A percentile compares a stretch with the other conserved stretches of the same genome.
phyloP scores from a whole-genome alignment of 768 basidiomycete genomes.

The Termitomyces sp. region DNA sequence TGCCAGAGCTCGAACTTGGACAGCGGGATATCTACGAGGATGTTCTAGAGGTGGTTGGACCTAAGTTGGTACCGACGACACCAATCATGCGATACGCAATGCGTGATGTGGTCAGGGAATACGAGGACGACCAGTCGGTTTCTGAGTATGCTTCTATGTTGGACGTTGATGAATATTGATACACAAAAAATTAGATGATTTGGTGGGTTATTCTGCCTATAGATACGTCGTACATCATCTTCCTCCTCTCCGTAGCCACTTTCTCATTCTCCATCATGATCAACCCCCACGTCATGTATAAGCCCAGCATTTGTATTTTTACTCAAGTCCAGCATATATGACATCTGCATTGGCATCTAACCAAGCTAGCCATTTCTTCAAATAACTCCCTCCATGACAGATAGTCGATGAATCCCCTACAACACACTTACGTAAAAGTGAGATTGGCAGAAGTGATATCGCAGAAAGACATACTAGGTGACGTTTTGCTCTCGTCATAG shows the following conservation, averaged over 20 bases:
- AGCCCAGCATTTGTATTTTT: constrained; percentile 4
- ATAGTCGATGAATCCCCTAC: constrained; percentile 95
- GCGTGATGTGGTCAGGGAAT: constrained; percentile 79
- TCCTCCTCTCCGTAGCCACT: neutral
- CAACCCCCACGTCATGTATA: neutral
- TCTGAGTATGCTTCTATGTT: constrained; percentile 77
- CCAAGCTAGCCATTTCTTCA: constrained; percentile 91
- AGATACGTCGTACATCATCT: neutral
- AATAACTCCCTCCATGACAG: constrained; percentile 71
- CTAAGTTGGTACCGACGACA: constrained; percentile 69
- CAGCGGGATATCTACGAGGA: constrained; percentile 42
- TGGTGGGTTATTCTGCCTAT: neutral
- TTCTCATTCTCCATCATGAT: neutral
- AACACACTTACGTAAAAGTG: constrained; percentile 53
- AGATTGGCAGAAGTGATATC: neutral
- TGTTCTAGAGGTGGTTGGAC: constrained; percentile 59
- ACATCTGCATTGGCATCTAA: constrained; percentile 89
- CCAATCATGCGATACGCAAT: constrained; percentile 84
- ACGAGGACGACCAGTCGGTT: constrained; percentile 67
- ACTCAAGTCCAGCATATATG: constrained; percentile 71
- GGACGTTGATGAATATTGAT: constrained; percentile 52
- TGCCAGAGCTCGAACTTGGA: constrained; percentile 35
- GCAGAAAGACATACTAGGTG: constrained; percentile 59
- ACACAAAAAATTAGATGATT: neutral
- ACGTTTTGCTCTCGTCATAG: constrained; percentile 87